phyloP scores from a whole-genome alignment of 2,329 filamentous ascomycete species.

The Fusarium albosuccineum region DNA sequence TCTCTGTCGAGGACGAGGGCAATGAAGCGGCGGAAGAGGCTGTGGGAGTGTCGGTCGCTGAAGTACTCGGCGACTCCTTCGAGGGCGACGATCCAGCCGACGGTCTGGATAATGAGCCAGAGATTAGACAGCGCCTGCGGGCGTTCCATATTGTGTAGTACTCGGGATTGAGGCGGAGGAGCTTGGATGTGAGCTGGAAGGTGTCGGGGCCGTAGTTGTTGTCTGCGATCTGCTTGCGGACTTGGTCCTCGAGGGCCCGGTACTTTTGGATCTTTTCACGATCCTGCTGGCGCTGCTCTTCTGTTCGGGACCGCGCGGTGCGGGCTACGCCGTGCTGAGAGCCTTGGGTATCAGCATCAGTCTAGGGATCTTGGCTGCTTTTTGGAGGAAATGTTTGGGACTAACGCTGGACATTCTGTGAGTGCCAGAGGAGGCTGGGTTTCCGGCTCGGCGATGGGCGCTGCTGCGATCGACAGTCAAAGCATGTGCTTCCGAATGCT shows the following conservation, averaged over 20 bases:
- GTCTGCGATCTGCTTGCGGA: constrained; percentile 63
- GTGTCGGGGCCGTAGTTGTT: constrained; percentile 66
- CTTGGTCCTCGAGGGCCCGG: constrained; percentile 75
- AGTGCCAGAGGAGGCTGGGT: neutral
- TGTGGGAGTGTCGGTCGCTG: constrained; percentile 67
- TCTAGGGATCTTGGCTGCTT: constrained; percentile 14
- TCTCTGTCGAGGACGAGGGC: constrained; percentile 66
- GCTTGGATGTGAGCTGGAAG: constrained; percentile 77
- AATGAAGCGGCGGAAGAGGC: constrained; percentile 73
- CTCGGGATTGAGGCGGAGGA: constrained; percentile 84
- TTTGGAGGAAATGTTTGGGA: neutral
- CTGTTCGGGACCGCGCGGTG: constrained; percentile 70
- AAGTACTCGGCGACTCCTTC: constrained; percentile 68
- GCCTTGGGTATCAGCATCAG: constrained; percentile 45
- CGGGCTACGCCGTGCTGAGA: constrained; percentile 86
- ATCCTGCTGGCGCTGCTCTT: constrained; percentile 79
- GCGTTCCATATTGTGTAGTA: constrained; percentile 95
- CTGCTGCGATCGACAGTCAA: constrained; percentile 9
- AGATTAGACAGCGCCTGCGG: constrained; percentile 78
- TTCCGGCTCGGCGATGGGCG: constrained; percentile 9
- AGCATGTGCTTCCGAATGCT: constrained; percentile 10
- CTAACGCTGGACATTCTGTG: constrained; percentile 45
- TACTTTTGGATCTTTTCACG: constrained; percentile 82
- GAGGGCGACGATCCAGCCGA: constrained; percentile 65
- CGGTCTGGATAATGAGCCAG: constrained; percentile 68